Base-by-base conservation (phyloP, 2,329 filamentous ascomycete species). In the Pseudogymnoascus sp. region DNA sequence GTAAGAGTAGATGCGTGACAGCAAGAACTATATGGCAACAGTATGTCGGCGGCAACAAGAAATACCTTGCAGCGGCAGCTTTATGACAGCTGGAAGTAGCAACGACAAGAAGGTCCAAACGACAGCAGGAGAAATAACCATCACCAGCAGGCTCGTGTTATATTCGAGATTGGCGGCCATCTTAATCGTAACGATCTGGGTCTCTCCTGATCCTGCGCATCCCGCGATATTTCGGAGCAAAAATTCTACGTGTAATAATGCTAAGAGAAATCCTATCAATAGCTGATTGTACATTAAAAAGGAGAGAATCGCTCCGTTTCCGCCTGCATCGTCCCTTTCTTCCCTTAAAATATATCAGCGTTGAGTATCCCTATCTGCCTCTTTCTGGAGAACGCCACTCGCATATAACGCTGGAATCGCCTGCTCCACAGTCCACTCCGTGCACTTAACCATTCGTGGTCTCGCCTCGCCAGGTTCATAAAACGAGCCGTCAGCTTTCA, bases 321-420 rank as follows among this genome's bases (percentile, higher is more conserved):
- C 16, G 7, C 18, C 18, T 21, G 18, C 4, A 44, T 44, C 11
- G 2, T 44, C 11, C 5, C 21, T 8, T 12, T 21, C 14, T 11
- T 1, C 6, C 23, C 21, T 21, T 21, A n/a, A 5, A 50, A 16
- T 16, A 50, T 4, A 50, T 50, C 23, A 50, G 2, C 1, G 7
- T 28, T 2, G 11, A 7, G 47, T 11, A 31, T 53, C 21, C 6
- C 28, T 4, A 21, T 18, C 28, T 18, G 12, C 8, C 14, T 14
- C 3, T 18, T 23, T 60, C 37, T 16, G 12, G 28, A 60, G 56
- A 60, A 60, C 11, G 14, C 56, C 16, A n/a, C 31, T 33, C 14
- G 47, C 31, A 59, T 65, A 65, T n/a, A 66, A 59, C 4, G 59
- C 62, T 12, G 65, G 65, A 59, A 66, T 65, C 4, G 65, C 65